Percentiles rank a stretch among this genome's conserved stretches.
Conservation (phyloP, 306 rosid genomes). For the Glycyrrhiza uralensis region DNA sequence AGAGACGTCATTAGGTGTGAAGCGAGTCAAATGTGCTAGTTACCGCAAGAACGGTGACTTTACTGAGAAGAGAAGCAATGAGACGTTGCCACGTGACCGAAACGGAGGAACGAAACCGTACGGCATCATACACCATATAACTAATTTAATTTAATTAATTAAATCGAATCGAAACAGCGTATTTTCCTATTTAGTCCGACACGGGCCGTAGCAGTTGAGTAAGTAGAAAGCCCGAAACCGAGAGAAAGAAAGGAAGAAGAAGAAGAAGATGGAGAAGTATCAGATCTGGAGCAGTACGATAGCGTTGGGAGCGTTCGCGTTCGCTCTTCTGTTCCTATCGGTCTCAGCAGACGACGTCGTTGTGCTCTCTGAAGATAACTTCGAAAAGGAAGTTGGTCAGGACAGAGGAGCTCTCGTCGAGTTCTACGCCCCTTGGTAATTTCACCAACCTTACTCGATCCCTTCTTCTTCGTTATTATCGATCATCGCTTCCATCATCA, state of each 20-base stretch:
- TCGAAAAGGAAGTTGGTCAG: constrained; percentile 89
- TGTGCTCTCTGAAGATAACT: constrained; percentile 75
- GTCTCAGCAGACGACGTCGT: constrained; percentile 84
- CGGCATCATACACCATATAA: background rate
- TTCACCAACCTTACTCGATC: background rate
- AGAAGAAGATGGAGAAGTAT: constrained; percentile 34
- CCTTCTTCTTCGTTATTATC: background rate
- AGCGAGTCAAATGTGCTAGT: background rate
- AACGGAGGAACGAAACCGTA: background rate
- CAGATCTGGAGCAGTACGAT: constrained; percentile 46
- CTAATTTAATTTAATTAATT: no score
- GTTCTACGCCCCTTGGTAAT: constrained; percentile 96
- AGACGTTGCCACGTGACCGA: constrained; percentile 19
- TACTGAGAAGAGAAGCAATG: background rate
- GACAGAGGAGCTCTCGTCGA: constrained; percentile 88
- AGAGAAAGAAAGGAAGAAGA: background rate
- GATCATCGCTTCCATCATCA: background rate
- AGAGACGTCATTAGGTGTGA: constrained; percentile 7
- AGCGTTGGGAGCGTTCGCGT: constrained; percentile 51
- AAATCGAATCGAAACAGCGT: background rate
- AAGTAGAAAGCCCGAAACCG: no score
- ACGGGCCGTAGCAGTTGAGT: constrained; percentile 5
- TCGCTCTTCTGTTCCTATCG: constrained; percentile 45
- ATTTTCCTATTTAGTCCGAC: constrained; percentile 13
- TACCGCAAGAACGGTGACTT: background rate